Conservation (phyloP, 805 yeast genomes). For the Tetrapisispora phaffii region DNA sequence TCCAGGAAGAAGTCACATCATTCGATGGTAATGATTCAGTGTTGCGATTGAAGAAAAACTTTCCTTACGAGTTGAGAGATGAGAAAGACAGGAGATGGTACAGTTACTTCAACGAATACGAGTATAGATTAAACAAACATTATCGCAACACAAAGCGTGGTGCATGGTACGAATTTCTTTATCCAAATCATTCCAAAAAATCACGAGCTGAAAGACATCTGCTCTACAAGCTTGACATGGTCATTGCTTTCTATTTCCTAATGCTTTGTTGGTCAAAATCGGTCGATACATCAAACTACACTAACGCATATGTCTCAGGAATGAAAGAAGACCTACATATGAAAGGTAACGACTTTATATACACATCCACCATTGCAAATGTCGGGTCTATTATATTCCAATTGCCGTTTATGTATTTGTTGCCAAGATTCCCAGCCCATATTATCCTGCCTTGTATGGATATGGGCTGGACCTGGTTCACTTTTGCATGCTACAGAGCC, state of each 20-base stretch:
- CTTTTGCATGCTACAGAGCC: conserved; percentile 45
- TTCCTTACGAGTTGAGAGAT: conserved; percentile 33
- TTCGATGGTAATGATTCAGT: background rate
- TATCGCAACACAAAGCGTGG: conserved; percentile 23
- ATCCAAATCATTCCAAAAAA: conserved; percentile 28
- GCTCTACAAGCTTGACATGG: conserved; percentile 44
- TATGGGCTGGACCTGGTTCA: conserved; percentile 58
- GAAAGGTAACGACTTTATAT: conserved; percentile 53
- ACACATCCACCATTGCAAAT: conserved; percentile 48
- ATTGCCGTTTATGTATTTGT: conserved; percentile 53
- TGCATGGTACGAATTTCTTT: conserved; percentile 26
- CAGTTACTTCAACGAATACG: conserved; percentile 43
- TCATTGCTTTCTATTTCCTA: conserved; percentile 47
- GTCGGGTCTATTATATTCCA: conserved; percentile 57
- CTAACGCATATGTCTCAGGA: conserved; percentile 59
- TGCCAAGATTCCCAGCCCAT: conserved; percentile 48
- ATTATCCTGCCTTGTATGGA: conserved; percentile 43
- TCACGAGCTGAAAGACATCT: conserved; percentile 39
- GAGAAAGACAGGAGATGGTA: conserved; percentile 36
- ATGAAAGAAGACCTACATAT: conserved; percentile 50
- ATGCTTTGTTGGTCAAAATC: conserved; percentile 61
- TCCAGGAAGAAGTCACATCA: background rate
- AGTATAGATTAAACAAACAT: conserved; percentile 34
- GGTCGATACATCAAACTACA: conserved; percentile 49
- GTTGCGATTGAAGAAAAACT: conserved; percentile 12